phyloP scores from a whole-genome alignment of 345 rosid species.

The Adansonia digitata region DNA sequence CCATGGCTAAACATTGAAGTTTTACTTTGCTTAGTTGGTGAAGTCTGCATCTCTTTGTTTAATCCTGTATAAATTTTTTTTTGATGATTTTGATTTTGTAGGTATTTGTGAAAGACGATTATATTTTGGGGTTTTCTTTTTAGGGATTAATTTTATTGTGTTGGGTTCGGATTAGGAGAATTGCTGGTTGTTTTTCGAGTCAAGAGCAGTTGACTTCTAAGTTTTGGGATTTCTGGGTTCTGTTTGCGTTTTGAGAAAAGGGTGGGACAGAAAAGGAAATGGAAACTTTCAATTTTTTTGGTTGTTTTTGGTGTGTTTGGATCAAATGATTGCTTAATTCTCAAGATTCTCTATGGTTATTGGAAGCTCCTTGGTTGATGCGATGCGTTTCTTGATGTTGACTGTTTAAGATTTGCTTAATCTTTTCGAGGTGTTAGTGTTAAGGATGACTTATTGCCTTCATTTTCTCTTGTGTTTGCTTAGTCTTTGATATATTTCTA shows the following conservation, averaged over 20 bases:
- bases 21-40: neutral
- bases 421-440: neutral
- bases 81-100: neutral
- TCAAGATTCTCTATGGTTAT: neutral
- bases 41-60: neutral
- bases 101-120: neutral
- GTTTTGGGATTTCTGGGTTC: neutral
- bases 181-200: neutral
- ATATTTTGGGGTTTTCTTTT: neutral
- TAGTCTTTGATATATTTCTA: neutral
- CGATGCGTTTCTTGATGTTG: neutral
- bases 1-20: neutral
- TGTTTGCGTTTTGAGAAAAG: neutral
- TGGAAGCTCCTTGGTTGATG: neutral
- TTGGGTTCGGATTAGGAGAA: neutral
- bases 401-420: neutral
- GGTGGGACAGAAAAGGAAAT: too few species aligned
- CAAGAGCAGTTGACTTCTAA: neutral
- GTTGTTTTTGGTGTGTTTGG: neutral
- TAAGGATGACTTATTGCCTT: neutral
- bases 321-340: neutral
- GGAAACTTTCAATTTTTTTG: too few species aligned
- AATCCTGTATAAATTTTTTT: neutral
- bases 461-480: neutral
- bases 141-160: neutral